Conservation (phyloP, 495 filamentous ascomycete genomes). For the Aspergillus sparsus region DNA sequence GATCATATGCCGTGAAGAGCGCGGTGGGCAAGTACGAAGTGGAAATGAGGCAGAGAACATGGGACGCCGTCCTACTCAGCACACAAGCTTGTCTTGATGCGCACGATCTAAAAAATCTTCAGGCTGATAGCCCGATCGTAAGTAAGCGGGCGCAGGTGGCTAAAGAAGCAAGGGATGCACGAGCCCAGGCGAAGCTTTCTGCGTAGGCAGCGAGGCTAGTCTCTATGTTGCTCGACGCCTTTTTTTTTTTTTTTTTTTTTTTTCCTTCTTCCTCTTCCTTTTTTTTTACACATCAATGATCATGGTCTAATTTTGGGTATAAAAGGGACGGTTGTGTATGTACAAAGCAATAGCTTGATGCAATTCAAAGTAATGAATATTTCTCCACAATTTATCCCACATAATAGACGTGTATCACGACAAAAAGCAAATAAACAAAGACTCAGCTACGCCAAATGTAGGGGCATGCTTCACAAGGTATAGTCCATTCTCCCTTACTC, state of each 20-base stretch:
- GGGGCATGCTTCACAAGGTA: too few species aligned
- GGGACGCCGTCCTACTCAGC: not conserved
- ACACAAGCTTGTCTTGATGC: not conserved
- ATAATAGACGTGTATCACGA: too few species aligned
- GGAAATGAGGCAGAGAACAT: not conserved
- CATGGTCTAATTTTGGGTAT: too few species aligned
- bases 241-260: not conserved
- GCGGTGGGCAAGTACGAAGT: not conserved
- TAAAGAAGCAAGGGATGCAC: not conserved
- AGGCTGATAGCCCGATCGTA: not conserved
- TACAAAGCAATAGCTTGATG: too few species aligned
- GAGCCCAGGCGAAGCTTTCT: not conserved
- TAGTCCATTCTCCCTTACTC: too few species aligned
- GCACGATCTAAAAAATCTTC: not conserved
- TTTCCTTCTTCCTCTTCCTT: too few species aligned
- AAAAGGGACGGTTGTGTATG: too few species aligned
- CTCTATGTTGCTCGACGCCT: not conserved
- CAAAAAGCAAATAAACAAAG: too few species aligned
- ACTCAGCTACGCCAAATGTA: too few species aligned
- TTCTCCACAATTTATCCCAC: too few species aligned
- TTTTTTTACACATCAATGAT: too few species aligned
- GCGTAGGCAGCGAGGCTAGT: not conserved
- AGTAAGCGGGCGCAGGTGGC: not conserved
- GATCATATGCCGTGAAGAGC: not conserved
- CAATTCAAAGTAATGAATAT: too few species aligned